Evolutionary conservation across 306 rosid species (phyloP).

Genomic region (Lablab purpureus): DNA sequence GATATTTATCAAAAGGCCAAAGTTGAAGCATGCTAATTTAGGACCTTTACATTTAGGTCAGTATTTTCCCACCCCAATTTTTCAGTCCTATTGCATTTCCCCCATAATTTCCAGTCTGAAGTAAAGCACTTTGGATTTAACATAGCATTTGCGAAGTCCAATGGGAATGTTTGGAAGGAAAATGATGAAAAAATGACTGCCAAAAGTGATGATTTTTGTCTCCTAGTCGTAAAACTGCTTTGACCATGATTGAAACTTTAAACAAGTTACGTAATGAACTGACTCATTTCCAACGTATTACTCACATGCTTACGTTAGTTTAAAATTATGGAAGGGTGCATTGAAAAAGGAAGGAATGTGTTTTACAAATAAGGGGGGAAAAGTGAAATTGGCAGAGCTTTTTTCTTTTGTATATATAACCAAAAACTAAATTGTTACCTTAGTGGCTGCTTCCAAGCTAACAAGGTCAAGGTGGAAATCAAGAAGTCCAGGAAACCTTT

Average conservation of each 20-base stretch:
- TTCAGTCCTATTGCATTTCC: neutral
- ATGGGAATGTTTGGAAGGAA: neutral
- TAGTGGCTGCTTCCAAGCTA: constrained; percentile 79
- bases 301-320: neutral
- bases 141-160: neutral
- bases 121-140: neutral
- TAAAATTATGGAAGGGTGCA: neutral
- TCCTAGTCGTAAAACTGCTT: neutral
- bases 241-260: neutral
- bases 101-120: neutral
- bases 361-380: constrained; percentile 20
- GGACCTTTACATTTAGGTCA: neutral
- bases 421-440: constrained; percentile 62
- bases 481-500: constrained; percentile 76
- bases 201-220: neutral
- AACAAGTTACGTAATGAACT: neutral
- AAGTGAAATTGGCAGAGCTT: constrained; percentile 5
- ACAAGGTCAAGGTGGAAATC: constrained; percentile 82
- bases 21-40: constrained; percentile 26
- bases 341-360: neutral
- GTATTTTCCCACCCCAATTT: neutral
- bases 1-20: neutral
- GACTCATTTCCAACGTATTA: neutral
- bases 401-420: constrained; percentile 9
- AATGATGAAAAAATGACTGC: neutral